Evolutionary conservation across 2,329 filamentous ascomycete genomes (phyloP), one percentile per base, ranked within the genome.

Genomic region (Coleophoma eucalyptorum): DNA sequence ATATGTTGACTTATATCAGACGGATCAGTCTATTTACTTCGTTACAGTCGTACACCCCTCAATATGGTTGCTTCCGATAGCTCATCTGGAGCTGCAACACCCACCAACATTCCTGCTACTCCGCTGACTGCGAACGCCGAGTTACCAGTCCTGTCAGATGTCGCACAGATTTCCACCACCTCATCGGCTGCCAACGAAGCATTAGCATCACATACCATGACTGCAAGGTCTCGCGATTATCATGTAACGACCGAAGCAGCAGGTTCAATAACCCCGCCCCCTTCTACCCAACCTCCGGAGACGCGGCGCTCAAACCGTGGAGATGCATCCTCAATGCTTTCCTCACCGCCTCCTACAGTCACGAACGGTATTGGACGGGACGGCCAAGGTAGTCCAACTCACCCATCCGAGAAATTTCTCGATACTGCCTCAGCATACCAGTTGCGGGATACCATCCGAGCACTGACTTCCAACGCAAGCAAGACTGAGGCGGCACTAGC

Each of bases 191-290:
- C 35, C 35, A 18, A 18, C 13, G 35, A 18, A n/a, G 35, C 35
- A 6, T 38, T 11, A 26, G 26, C 26, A 38, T 38, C 35, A 38
- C 6, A 38, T 38, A 38, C 35, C 16, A 15, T 38, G 35, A 15
- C 35, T 6, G 16, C 35, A 38, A 18, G 26, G 26, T 26, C 26
- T 26, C 26, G 26, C 26, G 26, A 26, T 26, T 26, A 26, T 26
- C 26, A 26, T 7, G 26, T 8, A 26, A 26, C 10, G 26, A 26
- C 6, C 26, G 26, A 26, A 26, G 26, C 26, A 26, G 26, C 26
- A 26, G 26, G 54, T 8, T 75, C 73, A 37, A 79, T 84, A 69
- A 86, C 83, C 12, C 81, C 83, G 12, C 83, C 83, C 20, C 82
- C 81, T 10, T 86, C 83, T 3, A 79, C 80, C 2, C 83, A 86